phyloP scores from a whole-genome alignment of 495 filamentous ascomycete species.

The Podospora pseudopauciseta region DNA sequence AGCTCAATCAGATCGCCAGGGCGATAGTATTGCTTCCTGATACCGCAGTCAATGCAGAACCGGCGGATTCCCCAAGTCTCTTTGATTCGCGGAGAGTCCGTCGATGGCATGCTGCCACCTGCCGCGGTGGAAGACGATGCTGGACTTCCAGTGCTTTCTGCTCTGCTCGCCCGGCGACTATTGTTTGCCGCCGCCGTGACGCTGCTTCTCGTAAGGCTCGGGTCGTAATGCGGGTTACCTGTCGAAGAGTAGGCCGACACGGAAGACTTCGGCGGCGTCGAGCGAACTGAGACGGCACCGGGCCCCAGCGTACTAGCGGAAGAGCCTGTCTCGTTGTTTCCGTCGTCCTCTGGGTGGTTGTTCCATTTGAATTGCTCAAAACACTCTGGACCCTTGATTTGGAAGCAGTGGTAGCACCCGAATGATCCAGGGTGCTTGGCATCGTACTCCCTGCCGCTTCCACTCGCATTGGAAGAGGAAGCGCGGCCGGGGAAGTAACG shows the following conservation, averaged over 20 bases:
- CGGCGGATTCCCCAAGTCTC: conserved; percentile 24
- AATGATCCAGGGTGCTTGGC: conserved; percentile 17
- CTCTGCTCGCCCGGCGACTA: not conserved
- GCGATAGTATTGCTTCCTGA: conserved; percentile 20
- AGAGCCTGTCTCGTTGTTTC: conserved; percentile 1
- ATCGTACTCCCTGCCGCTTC: not conserved
- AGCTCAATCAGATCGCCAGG: conserved; percentile 29
- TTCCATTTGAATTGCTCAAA: conserved; percentile 28
- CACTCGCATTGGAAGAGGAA: not conserved
- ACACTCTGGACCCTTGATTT: conserved; percentile 17
- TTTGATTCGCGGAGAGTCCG: conserved; percentile 20
- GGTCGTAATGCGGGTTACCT: conserved; percentile 30
- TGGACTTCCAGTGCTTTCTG: not conserved
- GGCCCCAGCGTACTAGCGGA: not conserved
- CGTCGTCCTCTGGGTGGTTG: conserved; percentile 10
- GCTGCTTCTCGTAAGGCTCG: conserved; percentile 25
- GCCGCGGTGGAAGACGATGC: not conserved
- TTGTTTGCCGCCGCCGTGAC: conserved; percentile 11
- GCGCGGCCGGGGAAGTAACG: conserved; percentile 17
- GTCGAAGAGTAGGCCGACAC: conserved; percentile 8
- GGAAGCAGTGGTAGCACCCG: conserved; percentile 33
- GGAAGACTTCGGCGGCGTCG: conserved; percentile 6
- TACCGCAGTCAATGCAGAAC: conserved; percentile 32
- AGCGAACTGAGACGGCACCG: not conserved
- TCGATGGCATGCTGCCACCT: not conserved